Conservation (phyloP, 2,329 filamentous ascomycete species). For the Paecilomyces formosus region DNA sequence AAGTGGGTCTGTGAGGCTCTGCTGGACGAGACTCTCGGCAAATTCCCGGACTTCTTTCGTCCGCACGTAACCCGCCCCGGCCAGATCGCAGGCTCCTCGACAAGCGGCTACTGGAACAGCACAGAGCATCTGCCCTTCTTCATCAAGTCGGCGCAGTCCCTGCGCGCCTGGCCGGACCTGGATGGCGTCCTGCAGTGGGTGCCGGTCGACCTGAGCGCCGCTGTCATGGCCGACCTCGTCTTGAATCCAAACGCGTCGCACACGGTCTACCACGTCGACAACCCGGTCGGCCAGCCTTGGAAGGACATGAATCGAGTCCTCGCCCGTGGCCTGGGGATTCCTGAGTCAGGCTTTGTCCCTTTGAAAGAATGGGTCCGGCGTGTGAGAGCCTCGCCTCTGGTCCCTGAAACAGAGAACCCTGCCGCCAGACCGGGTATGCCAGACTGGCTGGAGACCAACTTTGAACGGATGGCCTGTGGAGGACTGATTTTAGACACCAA, state of each 20-base stretch:
- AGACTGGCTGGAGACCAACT: conserved; percentile 5
- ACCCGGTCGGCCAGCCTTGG: conserved; percentile 7
- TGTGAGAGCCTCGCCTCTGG: background rate
- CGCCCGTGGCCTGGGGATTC: conserved; percentile 3
- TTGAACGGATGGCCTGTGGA: conserved; percentile 9
- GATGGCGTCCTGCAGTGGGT: conserved; percentile 5
- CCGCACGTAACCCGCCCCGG: conserved; percentile 6
- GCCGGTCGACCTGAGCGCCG: conserved; percentile 4
- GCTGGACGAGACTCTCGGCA: conserved; percentile 6
- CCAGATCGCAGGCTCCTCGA: conserved; percentile 7
- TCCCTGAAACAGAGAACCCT: conserved; percentile 6
- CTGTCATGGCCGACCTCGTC: conserved; percentile 3
- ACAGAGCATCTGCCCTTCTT: conserved; percentile 6
- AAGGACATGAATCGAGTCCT: conserved; percentile 4
- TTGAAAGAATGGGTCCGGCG: background rate
- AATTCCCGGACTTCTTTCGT: conserved; percentile 4
- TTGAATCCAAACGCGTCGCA: background rate
- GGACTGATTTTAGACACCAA: conserved; percentile 6
- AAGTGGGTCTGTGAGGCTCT: conserved; percentile 9
- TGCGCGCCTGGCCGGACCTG: conserved; percentile 7
- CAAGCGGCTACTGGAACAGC: conserved; percentile 8
- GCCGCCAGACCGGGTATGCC: conserved; percentile 1
- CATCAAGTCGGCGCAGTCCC: conserved; percentile 4
- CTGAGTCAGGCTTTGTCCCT: background rate
- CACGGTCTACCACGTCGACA: conserved; percentile 10